Evolutionary conservation across 2,329 filamentous ascomycete genomes (phyloP).

Genomic region (Sporothrix variecibatus): DNA sequence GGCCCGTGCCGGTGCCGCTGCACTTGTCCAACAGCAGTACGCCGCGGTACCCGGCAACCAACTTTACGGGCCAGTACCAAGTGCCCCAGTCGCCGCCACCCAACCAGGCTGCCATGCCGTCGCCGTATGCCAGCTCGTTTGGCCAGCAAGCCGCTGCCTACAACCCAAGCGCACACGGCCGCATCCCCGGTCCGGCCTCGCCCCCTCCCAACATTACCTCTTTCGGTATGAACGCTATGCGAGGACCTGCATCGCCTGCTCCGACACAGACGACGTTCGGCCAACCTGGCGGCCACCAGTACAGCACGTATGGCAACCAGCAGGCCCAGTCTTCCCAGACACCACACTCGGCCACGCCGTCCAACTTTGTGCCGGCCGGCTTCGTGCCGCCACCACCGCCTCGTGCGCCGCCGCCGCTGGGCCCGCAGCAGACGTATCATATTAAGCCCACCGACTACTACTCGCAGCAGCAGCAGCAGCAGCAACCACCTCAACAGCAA

Average conservation of each 20-base stretch:
- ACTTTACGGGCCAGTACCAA: slow-evolving; percentile 60
- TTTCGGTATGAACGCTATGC: slow-evolving; percentile 39
- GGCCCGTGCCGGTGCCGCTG: slow-evolving; percentile 41
- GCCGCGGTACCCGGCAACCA: slow-evolving; percentile 56
- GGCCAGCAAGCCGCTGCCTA: slow-evolving; percentile 50
- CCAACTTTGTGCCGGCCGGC: slow-evolving; percentile 53
- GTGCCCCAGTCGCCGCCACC: slow-evolving; percentile 59
- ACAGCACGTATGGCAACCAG: slow-evolving; percentile 50
- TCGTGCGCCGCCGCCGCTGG: slow-evolving; percentile 62
- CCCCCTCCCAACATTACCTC: slow-evolving; percentile 45
- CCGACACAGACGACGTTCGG: slow-evolving; percentile 60
- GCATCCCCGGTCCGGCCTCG: slow-evolving; percentile 55
- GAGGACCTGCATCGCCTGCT: slow-evolving; percentile 56
- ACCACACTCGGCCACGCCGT: slow-evolving; percentile 40
- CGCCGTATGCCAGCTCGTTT: slow-evolving; percentile 41
- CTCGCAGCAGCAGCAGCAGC: slow-evolving; percentile 41
- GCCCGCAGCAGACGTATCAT: slow-evolving; percentile 63
- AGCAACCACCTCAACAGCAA: slow-evolving; percentile 38
- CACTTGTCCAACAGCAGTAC: slow-evolving; percentile 40
- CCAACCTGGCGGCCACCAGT: slow-evolving; percentile 49
- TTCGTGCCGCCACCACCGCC: slow-evolving; percentile 66
- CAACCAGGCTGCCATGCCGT: slow-evolving; percentile 45
- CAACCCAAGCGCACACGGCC: slow-evolving; percentile 61
- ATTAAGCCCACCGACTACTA: slow-evolving; percentile 44
- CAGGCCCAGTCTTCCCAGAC: slow-evolving; percentile 45